Base-by-base conservation (phyloP, 371 early-diverging fungal species). In the Rhizopus sp. region DNA sequence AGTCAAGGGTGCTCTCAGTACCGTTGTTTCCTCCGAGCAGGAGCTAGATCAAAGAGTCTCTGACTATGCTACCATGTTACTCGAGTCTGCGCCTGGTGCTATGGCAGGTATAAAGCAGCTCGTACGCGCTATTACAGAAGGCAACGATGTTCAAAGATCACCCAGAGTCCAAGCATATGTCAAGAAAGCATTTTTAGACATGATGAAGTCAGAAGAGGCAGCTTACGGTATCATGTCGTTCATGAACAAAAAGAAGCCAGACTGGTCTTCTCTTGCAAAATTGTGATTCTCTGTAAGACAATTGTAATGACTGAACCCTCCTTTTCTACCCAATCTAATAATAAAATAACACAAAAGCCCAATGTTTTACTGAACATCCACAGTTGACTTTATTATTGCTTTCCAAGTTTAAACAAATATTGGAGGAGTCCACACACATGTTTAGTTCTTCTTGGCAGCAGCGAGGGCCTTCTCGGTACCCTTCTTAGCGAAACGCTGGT, bases 401-500 rank as follows among this genome's bases (percentile, higher is more conserved):
- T 53, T 8, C 42, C 30, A 31, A 4, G 23, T 23, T 23, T 23
- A 51, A 29, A 30, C 23, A 31, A 15, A 15, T 16, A 30, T 29
- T n/a, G 7, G 29, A 5, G 7, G 10, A 37, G 16, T 13, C 15
- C 13, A 48, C 13, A 35, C 4, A 82, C 92, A 94, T 13, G 77
- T 80, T 55, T 96, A 94, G 91, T 79, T 93, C 65, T 80, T 64
- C 55, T 6, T 29, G 42, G 59, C 59, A 47, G 59, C 66, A 42
- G 65, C 84, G 62, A 71, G 62, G 60, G 73, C 75, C 69, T 70
- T 68, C 41, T 64, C 57, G 53, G 75, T 80, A 59, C 80, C 96
- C 78, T 88, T 87, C 89, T 91, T 93, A 73, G 96, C 98, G 81
- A 88, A 95, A 68, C 96, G 93, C 84, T 96, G 96, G 93, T 98